Conservation (phyloP, 1,284 basidiomycete species). For the Austroboletus novae-zelandiae region DNA sequence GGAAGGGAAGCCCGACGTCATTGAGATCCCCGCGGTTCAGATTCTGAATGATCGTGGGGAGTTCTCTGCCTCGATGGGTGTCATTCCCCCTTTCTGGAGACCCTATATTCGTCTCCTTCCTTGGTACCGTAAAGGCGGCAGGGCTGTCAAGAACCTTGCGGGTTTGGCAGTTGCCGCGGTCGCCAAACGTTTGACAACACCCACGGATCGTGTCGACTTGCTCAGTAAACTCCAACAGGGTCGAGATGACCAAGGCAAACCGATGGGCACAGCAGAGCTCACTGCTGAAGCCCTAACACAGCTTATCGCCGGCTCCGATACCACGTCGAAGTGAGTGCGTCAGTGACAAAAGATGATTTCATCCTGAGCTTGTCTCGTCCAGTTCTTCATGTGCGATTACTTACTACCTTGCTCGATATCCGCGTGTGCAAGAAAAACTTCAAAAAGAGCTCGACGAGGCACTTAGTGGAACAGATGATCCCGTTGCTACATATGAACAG, state of each 20-base stretch:
- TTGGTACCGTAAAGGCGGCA: constrained; percentile 73
- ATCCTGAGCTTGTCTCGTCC: background rate
- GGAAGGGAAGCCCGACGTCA: constrained; percentile 42
- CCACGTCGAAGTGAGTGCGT: constrained; percentile 71
- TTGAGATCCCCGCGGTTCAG: constrained; percentile 76
- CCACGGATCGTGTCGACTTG: constrained; percentile 72
- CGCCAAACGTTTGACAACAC: constrained; percentile 63
- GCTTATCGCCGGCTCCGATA: constrained; percentile 83
- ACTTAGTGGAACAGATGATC: constrained; percentile 57
- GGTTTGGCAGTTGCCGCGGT: constrained; percentile 85
- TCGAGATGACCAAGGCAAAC: constrained; percentile 75
- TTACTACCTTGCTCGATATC: constrained; percentile 76
- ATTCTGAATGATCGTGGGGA: constrained; percentile 91
- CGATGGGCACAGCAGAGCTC: constrained; percentile 76
- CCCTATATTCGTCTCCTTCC: constrained; percentile 66
- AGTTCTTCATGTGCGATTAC: constrained; percentile 83
- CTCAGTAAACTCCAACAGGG: constrained; percentile 77
- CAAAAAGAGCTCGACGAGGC: constrained; percentile 80
- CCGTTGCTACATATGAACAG: constrained; percentile 52
- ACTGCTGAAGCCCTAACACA: constrained; percentile 87
- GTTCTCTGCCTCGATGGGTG: constrained; percentile 82
- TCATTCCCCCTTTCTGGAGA: constrained; percentile 70
- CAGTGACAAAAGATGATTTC: background rate
- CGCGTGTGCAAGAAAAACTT: constrained; percentile 64
- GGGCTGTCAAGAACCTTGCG: constrained; percentile 72